phyloP scores from a whole-genome alignment of 202 grass and related monocot species.

The Saccharum hybrid region DNA sequence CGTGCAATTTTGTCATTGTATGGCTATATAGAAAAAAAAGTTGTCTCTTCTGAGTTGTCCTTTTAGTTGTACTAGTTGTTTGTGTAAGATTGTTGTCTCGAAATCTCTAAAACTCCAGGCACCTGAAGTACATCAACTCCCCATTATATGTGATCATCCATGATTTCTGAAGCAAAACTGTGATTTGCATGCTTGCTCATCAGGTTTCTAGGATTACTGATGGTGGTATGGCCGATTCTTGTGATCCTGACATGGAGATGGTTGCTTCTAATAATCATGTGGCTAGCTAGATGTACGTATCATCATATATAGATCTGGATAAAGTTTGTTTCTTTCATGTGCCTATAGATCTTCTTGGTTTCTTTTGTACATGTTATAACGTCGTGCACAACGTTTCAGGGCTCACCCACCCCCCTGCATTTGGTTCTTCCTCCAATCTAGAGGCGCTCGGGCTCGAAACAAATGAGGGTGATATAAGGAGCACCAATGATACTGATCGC shows the following conservation, averaged over 20 bases:
- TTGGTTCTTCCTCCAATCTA: conserved; percentile 67
- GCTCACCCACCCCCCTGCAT: conserved; percentile 62
- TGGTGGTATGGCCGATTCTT: conserved; percentile 24
- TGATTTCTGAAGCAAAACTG: conserved; percentile 18
- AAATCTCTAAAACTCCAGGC: not conserved
- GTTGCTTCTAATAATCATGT: conserved; percentile 33
- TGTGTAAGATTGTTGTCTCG: not conserved
- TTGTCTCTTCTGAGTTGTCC: not conserved
- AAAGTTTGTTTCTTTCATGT: conserved; percentile 9
- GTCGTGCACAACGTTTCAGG: conserved; percentile 37
- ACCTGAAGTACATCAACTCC: too few relatives aligned
- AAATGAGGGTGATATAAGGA: conserved; percentile 40
- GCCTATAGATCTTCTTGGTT: not conserved
- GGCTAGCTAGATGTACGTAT: conserved; percentile 34
- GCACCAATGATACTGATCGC: conserved; percentile 33
- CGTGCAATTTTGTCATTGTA: too few relatives aligned
- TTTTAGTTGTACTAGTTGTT: not conserved
- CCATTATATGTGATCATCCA: not conserved
- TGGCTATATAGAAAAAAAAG: too few relatives aligned
- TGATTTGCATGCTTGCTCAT: conserved; percentile 12
- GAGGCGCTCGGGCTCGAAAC: conserved; percentile 57
- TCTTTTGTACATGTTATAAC: not conserved
- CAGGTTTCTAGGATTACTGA: conserved; percentile 60
- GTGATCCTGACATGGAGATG: conserved; percentile 27
- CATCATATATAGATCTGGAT: not conserved